phyloP scores from a whole-genome alignment of 371 early-diverging fungal species.

The Mucor plumbeus region DNA sequence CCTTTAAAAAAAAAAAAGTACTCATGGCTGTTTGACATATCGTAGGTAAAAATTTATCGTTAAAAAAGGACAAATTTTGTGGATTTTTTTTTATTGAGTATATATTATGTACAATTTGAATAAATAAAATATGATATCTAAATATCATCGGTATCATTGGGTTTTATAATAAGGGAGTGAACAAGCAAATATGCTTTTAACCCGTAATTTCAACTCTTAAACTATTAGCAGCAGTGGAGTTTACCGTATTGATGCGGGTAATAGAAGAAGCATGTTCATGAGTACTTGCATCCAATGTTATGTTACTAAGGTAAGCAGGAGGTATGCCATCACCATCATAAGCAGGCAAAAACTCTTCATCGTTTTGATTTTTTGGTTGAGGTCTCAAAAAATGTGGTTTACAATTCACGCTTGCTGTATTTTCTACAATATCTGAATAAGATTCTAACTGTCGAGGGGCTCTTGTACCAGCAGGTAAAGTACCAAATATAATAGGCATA shows the following conservation, averaged over 20 bases:
- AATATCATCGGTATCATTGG: background rate
- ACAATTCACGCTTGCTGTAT: slow-evolving; percentile 1
- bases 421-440: slow-evolving; percentile 24
- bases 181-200: background rate
- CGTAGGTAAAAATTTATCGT: too few relatives aligned
- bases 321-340: slow-evolving; percentile 28
- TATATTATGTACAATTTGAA: background rate
- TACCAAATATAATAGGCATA: slow-evolving; percentile 27
- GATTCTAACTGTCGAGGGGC: slow-evolving; percentile 30
- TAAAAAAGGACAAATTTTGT: too few relatives aligned
- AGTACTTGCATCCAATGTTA: background rate
- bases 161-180: background rate
- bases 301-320: slow-evolving; percentile 18
- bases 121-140: background rate
- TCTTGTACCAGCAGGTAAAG: slow-evolving; percentile 30
- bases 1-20: too few relatives aligned
- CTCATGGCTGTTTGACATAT: too few relatives aligned
- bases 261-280: background rate
- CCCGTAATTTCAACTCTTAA: slow-evolving; percentile 1
- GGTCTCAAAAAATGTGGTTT: slow-evolving; percentile 24
- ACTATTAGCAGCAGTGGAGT: slow-evolving; percentile 2
- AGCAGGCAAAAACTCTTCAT: slow-evolving; percentile 30
- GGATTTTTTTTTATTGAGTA: background rate
- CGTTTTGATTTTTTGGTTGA: slow-evolving; percentile 8
- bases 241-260: background rate